Evolutionary conservation across 1,139 yeast genomes (phyloP), one percentile per base, ranked within the genome.

Genomic region (Suhomyces yuchorum): DNA sequence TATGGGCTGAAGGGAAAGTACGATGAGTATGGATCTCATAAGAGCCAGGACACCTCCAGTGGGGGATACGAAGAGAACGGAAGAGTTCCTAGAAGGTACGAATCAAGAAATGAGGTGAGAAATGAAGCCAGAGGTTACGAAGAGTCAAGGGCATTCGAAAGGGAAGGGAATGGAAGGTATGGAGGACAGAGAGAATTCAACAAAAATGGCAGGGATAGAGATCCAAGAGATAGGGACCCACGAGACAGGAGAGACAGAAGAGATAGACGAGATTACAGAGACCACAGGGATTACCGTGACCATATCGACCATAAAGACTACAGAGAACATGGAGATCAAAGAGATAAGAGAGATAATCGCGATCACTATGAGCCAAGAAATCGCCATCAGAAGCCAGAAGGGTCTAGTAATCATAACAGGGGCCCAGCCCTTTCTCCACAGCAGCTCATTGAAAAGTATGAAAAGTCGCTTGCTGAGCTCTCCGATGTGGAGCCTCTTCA

Each of bases 401-500:
- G 15, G 2, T 11, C 41, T 3, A 17, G 15, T 3, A 40, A 34
- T 12, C 37, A 15, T 32, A 9, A 20, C 12, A 26, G 33, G 34
- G 52, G 32, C 19, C 52, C 51, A 2, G 46, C 47, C 9, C 40
- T 58, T 8, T 48, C 66, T 1, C 57, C 55, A 20, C 62, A 61
- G 42, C 62, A 62, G 32, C 51, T 55, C 15, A 55, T 68, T 12
- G 51, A 52, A 4, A 56, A 56, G 33, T 61, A 59, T 39, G 59
- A 65, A 47, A 58, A 54, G 15, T 55, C 55, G 32, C 60, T 75
- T 38, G 47, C 49, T 14, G 48, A 53, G 7, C 52, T 71, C 4
- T 56, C 55, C 22, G 58, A 62, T 9, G 59, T 60, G 1, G 57
- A 59, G 6, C 50, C 64, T 2, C 56, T 74, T 15, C 68, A 65